Evolutionary conservation across 2,329 filamentous ascomycete species (phyloP).

Genomic region (Diaporthe citri): DNA sequence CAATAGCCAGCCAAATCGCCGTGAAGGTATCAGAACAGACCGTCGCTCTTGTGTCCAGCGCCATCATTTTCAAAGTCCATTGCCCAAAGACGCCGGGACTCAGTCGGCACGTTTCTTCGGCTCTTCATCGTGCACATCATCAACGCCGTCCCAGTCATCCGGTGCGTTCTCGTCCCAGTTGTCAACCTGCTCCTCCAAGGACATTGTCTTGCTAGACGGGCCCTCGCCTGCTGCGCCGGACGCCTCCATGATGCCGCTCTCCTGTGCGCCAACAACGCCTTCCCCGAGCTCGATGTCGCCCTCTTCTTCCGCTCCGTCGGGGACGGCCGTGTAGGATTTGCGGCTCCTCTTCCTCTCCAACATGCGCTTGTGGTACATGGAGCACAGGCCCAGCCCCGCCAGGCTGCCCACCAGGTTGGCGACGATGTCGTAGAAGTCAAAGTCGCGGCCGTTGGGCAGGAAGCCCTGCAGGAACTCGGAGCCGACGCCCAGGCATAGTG

Average conservation of each 20-base stretch:
- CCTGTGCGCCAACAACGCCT: slow-evolving; percentile 63
- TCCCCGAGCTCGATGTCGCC: slow-evolving; percentile 83
- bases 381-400: slow-evolving; percentile 78
- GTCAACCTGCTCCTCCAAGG: slow-evolving; percentile 85
- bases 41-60: slow-evolving; percentile 20
- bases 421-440: slow-evolving; percentile 86
- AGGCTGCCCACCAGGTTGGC: slow-evolving; percentile 88
- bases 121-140: slow-evolving; percentile 38
- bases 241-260: slow-evolving; percentile 70
- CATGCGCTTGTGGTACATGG: slow-evolving; percentile 97
- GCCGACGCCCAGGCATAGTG: slow-evolving; percentile 76
- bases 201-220: slow-evolving; percentile 51
- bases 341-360: slow-evolving; percentile 84
- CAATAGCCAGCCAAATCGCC: slow-evolving; percentile 29
- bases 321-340: slow-evolving; percentile 78
- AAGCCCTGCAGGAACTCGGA: slow-evolving; percentile 82
- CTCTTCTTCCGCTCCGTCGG: slow-evolving; percentile 67
- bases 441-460: slow-evolving; percentile 77
- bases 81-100: neutral
- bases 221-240: slow-evolving; percentile 40
- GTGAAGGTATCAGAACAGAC: slow-evolving; percentile 28
- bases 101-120: slow-evolving; percentile 49
- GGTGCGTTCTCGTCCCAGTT: slow-evolving; percentile 91
- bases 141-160: slow-evolving; percentile 69
- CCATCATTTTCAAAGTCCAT: slow-evolving; percentile 15